phyloP scores from a whole-genome alignment of 2,329 filamentous ascomycete genomes.

The Drechslerella stenobrocha region DNA sequence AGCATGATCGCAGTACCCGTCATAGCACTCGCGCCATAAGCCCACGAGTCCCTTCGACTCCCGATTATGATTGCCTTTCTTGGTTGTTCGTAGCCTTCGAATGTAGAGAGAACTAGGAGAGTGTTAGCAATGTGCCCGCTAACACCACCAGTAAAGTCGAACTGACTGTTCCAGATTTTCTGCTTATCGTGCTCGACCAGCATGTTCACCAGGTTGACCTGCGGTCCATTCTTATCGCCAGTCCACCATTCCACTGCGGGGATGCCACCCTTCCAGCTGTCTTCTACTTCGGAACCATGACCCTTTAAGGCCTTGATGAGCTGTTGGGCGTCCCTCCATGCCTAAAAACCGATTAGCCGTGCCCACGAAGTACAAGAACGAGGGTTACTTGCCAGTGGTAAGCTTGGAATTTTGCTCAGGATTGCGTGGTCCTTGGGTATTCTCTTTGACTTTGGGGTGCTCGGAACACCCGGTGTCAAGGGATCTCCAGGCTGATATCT shows the following conservation, averaged over 20 bases:
- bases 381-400: slow-evolving; percentile 66
- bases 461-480: slow-evolving; percentile 85
- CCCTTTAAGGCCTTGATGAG: slow-evolving; percentile 76
- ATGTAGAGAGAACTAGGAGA: slow-evolving; percentile 70
- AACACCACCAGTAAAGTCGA: neutral
- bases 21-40: slow-evolving; percentile 84
- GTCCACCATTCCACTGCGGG: slow-evolving; percentile 84
- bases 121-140: neutral
- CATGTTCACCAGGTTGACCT: slow-evolving; percentile 79
- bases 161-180: slow-evolving; percentile 75
- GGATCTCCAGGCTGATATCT: slow-evolving; percentile 86
- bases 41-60: slow-evolving; percentile 91
- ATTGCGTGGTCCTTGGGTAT: slow-evolving; percentile 70
- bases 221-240: slow-evolving; percentile 68
- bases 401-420: slow-evolving; percentile 79
- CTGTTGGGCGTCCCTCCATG: slow-evolving; percentile 84
- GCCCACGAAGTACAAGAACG: neutral
- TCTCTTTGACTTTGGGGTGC: slow-evolving; percentile 67
- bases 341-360: slow-evolving; percentile 28
- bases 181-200: slow-evolving; percentile 83
- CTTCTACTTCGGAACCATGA: slow-evolving; percentile 69
- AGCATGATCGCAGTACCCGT: slow-evolving; percentile 89
- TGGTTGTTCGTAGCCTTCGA: slow-evolving; percentile 78
- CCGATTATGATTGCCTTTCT: slow-evolving; percentile 86
- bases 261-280: slow-evolving; percentile 75